These are phyloP conservation scores for Agaricus sinodeliciosus DNA, from an alignment of 768 basidiomycete species.

Conservation along the genomic window DNA sequence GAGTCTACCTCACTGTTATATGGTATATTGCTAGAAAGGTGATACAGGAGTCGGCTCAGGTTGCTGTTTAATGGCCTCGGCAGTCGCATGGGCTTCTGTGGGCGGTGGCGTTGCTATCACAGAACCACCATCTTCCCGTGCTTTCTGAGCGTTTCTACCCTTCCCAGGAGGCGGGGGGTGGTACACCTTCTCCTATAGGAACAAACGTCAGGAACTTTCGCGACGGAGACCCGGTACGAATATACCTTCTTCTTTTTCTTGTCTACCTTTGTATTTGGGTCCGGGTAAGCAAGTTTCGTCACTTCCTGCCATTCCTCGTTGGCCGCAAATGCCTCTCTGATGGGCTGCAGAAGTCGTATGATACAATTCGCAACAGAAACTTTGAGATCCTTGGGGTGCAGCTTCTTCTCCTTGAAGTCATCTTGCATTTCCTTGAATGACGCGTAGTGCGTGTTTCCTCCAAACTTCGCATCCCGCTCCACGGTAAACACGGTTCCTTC, in stretches of 20 bases:
- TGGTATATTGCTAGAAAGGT: background rate
- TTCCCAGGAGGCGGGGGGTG: slow-evolving; percentile 80
- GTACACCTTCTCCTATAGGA: slow-evolving; percentile 65
- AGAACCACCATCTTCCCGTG: slow-evolving; percentile 11
- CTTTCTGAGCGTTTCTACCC: slow-evolving; percentile 46
- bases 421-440: slow-evolving; percentile 59
- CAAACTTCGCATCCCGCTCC: slow-evolving; percentile 70
- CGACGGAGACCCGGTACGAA: background rate
- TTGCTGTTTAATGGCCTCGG: slow-evolving; percentile 13
- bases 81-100: slow-evolving; percentile 13
- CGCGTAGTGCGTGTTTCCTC: slow-evolving; percentile 72
- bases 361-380: slow-evolving; percentile 67
- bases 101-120: slow-evolving; percentile 2
- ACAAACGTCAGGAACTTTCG: background rate
- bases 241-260: slow-evolving; percentile 63
- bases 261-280: slow-evolving; percentile 55
- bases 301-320: slow-evolving; percentile 77
- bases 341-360: slow-evolving; percentile 68
- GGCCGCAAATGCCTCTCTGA: slow-evolving; percentile 69
- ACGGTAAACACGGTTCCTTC: slow-evolving; percentile 80
- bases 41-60: background rate
- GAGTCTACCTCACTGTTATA: background rate
- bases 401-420: slow-evolving; percentile 66
- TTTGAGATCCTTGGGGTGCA: slow-evolving; percentile 94
- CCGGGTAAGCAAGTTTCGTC: slow-evolving; percentile 80